These are phyloP conservation scores for Cryoendolithus antarcticus DNA, from an alignment of 2,329 filamentous ascomycete species.

Conservation along the genomic window DNA sequence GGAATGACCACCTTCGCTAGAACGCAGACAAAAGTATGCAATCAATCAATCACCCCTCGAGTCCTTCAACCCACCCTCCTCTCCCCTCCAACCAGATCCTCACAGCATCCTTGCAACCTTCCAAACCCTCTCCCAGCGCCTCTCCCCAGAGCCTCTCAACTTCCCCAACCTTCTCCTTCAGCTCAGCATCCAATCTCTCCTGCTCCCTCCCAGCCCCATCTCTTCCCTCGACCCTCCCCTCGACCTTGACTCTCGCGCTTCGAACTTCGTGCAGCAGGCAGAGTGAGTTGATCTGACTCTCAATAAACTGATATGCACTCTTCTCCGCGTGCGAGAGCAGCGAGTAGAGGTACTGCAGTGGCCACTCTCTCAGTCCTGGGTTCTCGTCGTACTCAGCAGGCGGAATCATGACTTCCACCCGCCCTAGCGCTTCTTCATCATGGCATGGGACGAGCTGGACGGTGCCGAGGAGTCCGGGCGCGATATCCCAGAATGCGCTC, in stretches of 20 bases:
- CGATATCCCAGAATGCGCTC: constrained; percentile 95
- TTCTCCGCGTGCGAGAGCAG: constrained; percentile 79
- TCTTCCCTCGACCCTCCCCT: constrained; percentile 10
- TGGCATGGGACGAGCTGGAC: constrained; percentile 64
- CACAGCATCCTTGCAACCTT: constrained; percentile 60
- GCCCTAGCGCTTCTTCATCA: constrained; percentile 15
- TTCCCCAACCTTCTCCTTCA: constrained; percentile 85
- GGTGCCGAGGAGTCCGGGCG: constrained; percentile 64
- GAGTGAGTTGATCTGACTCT: constrained; percentile 80
- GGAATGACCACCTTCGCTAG: background rate
- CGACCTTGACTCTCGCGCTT: constrained; percentile 58
- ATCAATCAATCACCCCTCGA: constrained; percentile 22
- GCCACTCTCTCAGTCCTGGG: constrained; percentile 64
- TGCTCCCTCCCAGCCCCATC: constrained; percentile 49
- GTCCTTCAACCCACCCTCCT: constrained; percentile 74
- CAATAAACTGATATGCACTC: constrained; percentile 92
- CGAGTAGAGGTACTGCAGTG: constrained; percentile 81
- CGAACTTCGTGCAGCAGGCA: constrained; percentile 87
- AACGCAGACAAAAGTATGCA: background rate
- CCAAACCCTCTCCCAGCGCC: constrained; percentile 67
- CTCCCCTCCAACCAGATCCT: constrained; percentile 59
- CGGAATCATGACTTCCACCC: constrained; percentile 46
- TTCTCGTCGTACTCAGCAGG: constrained; percentile 72
- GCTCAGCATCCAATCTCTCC: constrained; percentile 65
- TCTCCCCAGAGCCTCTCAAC: constrained; percentile 87